phyloP scores from a whole-genome alignment of 805 yeast species.

The Candida rishiriensis region DNA sequence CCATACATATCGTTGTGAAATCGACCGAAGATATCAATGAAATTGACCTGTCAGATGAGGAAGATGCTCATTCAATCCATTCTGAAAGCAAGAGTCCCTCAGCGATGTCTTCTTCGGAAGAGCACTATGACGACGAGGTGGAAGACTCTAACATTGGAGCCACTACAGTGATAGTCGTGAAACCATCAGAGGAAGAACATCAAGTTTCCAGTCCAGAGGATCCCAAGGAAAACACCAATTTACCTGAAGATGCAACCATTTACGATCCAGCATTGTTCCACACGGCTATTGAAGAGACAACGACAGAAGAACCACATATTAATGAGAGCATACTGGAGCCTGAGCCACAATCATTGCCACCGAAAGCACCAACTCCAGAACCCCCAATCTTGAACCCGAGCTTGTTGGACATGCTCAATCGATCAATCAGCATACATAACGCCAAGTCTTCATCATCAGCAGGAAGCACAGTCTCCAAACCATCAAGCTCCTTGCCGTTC shows the following conservation, averaged over 20 bases:
- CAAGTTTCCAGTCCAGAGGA: not conserved
- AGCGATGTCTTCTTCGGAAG: not conserved
- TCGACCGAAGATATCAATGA: not conserved
- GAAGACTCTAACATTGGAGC: slow-evolving; percentile 5
- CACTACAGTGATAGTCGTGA: slow-evolving; percentile 6
- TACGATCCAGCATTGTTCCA: slow-evolving; percentile 6
- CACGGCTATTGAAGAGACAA: slow-evolving; percentile 7
- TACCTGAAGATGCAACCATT: slow-evolving; percentile 1
- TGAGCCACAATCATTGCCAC: slow-evolving; percentile 8
- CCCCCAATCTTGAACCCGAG: slow-evolving; percentile 23
- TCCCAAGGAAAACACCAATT: not conserved
- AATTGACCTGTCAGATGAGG: not conserved
- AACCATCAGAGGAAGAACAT: not conserved
- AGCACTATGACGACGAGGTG: slow-evolving; percentile 5
- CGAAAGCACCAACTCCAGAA: slow-evolving; percentile 20
- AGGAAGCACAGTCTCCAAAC: not conserved
- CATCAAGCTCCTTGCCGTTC: not conserved
- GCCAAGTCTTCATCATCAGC: slow-evolving; percentile 5
- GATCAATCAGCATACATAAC: slow-evolving; percentile 19
- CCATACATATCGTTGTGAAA: not conserved
- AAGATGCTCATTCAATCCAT: not conserved
- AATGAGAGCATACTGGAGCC: not conserved
- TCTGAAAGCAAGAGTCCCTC: too few species aligned
- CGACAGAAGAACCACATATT: not conserved
- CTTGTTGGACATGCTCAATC: slow-evolving; percentile 14